Evolutionary conservation across 1,284 basidiomycete species (phyloP).

Genomic region (Leucocoprinus gongylophorus): DNA sequence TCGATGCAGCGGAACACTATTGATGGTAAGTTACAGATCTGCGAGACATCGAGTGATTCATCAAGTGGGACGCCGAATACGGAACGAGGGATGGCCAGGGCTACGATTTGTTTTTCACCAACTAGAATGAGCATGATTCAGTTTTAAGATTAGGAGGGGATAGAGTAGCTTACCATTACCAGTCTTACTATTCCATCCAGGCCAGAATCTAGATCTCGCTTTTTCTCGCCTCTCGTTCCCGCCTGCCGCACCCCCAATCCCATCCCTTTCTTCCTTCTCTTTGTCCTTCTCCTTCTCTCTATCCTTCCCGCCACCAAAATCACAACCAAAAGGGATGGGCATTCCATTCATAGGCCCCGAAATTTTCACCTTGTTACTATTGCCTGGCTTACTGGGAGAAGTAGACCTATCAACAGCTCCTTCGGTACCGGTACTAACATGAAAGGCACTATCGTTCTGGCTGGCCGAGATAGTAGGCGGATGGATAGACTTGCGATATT

Average conservation of each 20-base stretch:
- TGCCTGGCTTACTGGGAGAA: conserved; percentile 47
- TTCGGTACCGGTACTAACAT: not conserved
- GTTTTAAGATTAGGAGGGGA: not conserved
- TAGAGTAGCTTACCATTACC: conserved; percentile 26
- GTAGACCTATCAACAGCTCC: conserved; percentile 43
- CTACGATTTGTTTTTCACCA: conserved; percentile 39
- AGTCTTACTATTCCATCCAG: conserved; percentile 55
- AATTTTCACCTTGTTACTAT: conserved; percentile 64
- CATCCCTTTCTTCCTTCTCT: not conserved
- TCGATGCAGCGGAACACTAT: conserved; percentile 93
- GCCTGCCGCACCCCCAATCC: conserved; percentile 42
- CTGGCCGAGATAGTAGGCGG: conserved; percentile 34
- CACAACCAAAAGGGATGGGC: conserved; percentile 83
- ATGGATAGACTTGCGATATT: conserved; percentile 51
- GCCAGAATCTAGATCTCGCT: conserved; percentile 88
- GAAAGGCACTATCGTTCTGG: not conserved
- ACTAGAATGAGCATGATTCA: conserved; percentile 10
- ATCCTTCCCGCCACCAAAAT: conserved; percentile 43
- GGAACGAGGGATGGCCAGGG: conserved; percentile 46
- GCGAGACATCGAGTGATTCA: conserved; percentile 83
- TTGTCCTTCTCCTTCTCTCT: not conserved
- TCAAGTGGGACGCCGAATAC: conserved; percentile 89
- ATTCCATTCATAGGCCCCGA: conserved; percentile 84
- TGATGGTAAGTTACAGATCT: conserved; percentile 87
- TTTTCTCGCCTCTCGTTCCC: conserved; percentile 70